Conservation (phyloP, 805 yeast species). For the Monosporozyma siamensis region DNA sequence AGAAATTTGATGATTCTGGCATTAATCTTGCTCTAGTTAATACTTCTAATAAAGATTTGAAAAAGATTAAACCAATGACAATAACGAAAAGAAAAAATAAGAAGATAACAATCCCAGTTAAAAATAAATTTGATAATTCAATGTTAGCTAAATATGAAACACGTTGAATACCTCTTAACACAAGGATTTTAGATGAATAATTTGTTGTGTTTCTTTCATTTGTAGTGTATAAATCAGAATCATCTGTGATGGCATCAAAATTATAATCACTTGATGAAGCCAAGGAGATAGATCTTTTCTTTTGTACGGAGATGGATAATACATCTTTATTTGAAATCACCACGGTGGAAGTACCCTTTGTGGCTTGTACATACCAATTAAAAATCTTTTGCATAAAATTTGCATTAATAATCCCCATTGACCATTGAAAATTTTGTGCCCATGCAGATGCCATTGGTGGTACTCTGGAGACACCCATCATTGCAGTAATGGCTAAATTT, state of each 20-base stretch:
- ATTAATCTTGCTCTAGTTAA: constrained; percentile 48
- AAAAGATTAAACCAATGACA: constrained; percentile 45
- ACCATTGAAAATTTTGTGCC: constrained; percentile 96
- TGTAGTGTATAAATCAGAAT: constrained; percentile 50
- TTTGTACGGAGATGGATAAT: constrained; percentile 80
- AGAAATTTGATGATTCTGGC: constrained; percentile 50
- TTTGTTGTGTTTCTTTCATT: constrained; percentile 53
- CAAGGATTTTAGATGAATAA: constrained; percentile 58
- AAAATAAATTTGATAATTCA: constrained; percentile 76
- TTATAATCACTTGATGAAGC: constrained; percentile 31
- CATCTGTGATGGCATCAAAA: constrained; percentile 43
- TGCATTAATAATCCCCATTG: constrained; percentile 79
- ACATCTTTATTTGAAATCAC: constrained; percentile 53
- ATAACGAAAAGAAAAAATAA: constrained; percentile 62
- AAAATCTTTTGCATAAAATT: constrained; percentile 74
- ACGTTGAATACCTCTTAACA: constrained; percentile 85
- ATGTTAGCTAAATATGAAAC: constrained; percentile 78
- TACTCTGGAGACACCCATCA: constrained; percentile 87
- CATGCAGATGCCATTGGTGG: constrained; percentile 98
- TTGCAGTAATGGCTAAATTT: constrained; percentile 79
- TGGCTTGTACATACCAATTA: constrained; percentile 90
- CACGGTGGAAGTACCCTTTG: constrained; percentile 83
- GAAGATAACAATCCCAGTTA: constrained; percentile 80
- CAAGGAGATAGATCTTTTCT: constrained; percentile 32
- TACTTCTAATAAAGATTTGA: constrained; percentile 62